Percentiles rank a stretch among this genome's conserved stretches.
These are phyloP conservation scores for Boletus speciosus DNA, from an alignment of 768 basidiomycete genomes.

Conservation along the genomic window DNA sequence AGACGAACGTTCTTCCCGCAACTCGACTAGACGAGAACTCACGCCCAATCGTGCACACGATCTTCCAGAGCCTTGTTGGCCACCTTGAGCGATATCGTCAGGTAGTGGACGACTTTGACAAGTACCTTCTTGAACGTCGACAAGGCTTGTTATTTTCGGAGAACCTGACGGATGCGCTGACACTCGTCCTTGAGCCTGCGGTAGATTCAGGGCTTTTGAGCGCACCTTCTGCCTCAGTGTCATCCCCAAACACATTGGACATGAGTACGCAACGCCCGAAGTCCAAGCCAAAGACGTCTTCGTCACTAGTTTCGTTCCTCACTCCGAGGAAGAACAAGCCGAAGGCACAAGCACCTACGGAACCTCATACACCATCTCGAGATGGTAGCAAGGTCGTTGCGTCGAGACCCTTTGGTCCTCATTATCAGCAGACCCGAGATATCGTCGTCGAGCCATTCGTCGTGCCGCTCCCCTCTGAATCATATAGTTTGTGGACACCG, in stretches of 20 bases:
- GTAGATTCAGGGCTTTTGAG: slow-evolving; percentile 36
- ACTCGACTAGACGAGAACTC: slow-evolving; percentile 66
- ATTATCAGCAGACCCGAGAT: slow-evolving; percentile 75
- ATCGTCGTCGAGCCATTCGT: slow-evolving; percentile 70
- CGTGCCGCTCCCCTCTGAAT: slow-evolving; percentile 47
- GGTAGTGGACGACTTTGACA: slow-evolving; percentile 76
- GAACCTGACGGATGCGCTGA: slow-evolving; percentile 87
- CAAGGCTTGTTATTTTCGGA: slow-evolving; percentile 89
- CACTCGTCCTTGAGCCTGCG: slow-evolving; percentile 61
- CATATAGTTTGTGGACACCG: slow-evolving; percentile 63
- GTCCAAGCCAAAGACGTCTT: slow-evolving; percentile 50
- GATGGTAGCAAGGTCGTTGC: slow-evolving; percentile 42
- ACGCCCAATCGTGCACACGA: slow-evolving; percentile 75
- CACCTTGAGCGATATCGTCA: slow-evolving; percentile 81
- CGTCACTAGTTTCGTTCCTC: slow-evolving; percentile 72
- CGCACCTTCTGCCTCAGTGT: slow-evolving; percentile 18
- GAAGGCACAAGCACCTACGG: slow-evolving; percentile 30
- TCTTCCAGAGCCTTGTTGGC: slow-evolving; percentile 74
- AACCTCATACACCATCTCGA: slow-evolving; percentile 47
- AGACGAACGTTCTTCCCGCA: slow-evolving; percentile 58
- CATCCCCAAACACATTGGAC: slow-evolving; percentile 29
- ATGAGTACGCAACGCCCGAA: slow-evolving; percentile 41
- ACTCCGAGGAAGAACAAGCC: slow-evolving; percentile 71
- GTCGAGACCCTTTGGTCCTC: slow-evolving; percentile 78
- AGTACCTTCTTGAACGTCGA: slow-evolving; percentile 77